phyloP scores from a whole-genome alignment of 2,329 filamentous ascomycete species.

The Periglandula ipomoeae region DNA sequence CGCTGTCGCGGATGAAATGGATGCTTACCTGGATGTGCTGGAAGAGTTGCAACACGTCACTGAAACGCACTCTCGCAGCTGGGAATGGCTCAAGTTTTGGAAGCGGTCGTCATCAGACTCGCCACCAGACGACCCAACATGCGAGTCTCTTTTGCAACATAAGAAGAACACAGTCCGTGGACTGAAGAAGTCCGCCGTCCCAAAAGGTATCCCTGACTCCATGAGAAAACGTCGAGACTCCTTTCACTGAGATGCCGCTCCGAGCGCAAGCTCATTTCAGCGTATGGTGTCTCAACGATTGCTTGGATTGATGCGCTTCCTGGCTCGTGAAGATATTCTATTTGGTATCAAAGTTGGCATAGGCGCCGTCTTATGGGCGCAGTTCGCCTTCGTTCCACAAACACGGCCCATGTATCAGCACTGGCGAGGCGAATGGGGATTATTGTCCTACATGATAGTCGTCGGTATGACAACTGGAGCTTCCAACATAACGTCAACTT shows the following conservation, averaged over 20 bases:
- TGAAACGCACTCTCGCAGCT: constrained; percentile 54
- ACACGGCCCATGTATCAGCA: constrained; percentile 74
- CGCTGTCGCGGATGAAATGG: constrained; percentile 84
- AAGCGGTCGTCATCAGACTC: constrained; percentile 8
- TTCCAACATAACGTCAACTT: constrained; percentile 83
- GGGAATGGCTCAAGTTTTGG: constrained; percentile 88
- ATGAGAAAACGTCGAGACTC: constrained; percentile 45
- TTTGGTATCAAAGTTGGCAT: constrained; percentile 92
- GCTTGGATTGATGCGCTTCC: constrained; percentile 35
- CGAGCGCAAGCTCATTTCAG: constrained; percentile 34
- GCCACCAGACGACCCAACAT: constrained; percentile 30
- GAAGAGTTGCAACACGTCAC: constrained; percentile 73
- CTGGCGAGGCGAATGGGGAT: constrained; percentile 94
- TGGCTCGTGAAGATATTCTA: constrained; percentile 48
- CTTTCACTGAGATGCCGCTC: constrained; percentile 47
- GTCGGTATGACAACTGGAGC: constrained; percentile 96
- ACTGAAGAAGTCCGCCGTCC: constrained; percentile 43
- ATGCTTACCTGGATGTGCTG: constrained; percentile 70
- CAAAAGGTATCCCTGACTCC: constrained; percentile 44
- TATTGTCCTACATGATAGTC: constrained; percentile 95
- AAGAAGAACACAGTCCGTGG: constrained; percentile 29
- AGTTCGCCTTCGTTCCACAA: constrained; percentile 73
- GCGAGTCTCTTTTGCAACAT: constrained; percentile 29
- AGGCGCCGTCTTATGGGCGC: constrained; percentile 79
- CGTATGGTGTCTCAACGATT: constrained; percentile 36